Base-by-base conservation (phyloP, 78 protist species). In the Speleostelium caveatum region DNA sequence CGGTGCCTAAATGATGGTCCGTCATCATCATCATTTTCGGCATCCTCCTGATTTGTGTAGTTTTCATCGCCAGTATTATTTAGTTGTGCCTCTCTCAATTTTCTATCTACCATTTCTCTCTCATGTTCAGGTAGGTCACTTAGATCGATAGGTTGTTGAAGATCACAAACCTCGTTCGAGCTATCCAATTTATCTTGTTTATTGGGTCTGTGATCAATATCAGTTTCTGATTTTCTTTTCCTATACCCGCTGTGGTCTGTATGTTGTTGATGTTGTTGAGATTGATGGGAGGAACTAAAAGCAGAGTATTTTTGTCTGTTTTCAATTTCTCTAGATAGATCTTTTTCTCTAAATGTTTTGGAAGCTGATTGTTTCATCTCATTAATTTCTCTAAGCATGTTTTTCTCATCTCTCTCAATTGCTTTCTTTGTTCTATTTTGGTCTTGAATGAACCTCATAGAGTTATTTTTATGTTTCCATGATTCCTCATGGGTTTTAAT, bases 401-500 rank as follows among this genome's bases (percentile, higher is more conserved):
- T 58, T 38, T 68, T 53, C 14, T 36, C 28, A 0, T 79, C 77
- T n/a, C 60, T 51, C 24, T 79, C 89, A 24, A 55, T 68, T 38
- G 49, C 33, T 38, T 0, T 68, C n/a, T 68, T 79, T 14, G 21
- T 76, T 53, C 76, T 45, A n/a, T 65, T 67, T 56, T 67, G 89
- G 1, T 21, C 33, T 7, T 36, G 56, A 12, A 79, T 35, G 24
- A 51, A 49, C 21, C 22, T 79, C 3, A 55, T 33, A 1, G 39
- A 75, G 19, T 49, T 56, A 5, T 35, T 79, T 28, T 79, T 79
- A 39, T 79, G 89, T 26, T 24, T 56, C 89, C 89, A 79, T 36
- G 77, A 75, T 2, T 49, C 66, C 28, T 79, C 89, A 67, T 79
- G 89, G 58, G 35, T 79, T 42, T 79, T 79, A 19, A 79, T 71